Base-by-base conservation (phyloP, 805 yeast species). In the Yueomyces sp. region DNA sequence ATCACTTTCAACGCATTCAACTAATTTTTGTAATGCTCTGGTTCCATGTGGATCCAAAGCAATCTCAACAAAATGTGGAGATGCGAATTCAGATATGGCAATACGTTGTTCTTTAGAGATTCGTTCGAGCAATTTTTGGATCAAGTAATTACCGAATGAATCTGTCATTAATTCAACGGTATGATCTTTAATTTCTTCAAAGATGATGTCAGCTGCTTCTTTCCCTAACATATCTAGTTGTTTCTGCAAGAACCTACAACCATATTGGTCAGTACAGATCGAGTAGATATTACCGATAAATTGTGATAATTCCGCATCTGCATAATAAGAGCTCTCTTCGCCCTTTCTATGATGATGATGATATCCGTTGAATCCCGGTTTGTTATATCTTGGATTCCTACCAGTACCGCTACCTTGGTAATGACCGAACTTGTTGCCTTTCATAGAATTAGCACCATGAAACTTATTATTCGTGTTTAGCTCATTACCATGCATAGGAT, bases 1-100 rank as follows among this genome's bases (percentile, higher is more conserved):
- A 26, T 74, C 76, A 7, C 84, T 74, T 26, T 73, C 63, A 41
- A 86, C 72, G 52, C 86, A 82, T 58, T 92, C 97, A 42, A 92
- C 86, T 50, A 88, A 69, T 60, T 85, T 88, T 61, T 92, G 98
- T 48, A 92, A 67, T 2, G 97, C 96, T 52, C 98, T 74, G 1
- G 97, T 92, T 9, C 98, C 98, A 61, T 92, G 96, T 32, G 95
- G 94, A 55, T 88, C 88, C 47, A 85, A 68, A 0, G 97, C 94
- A 49, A 92, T 82, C 38, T 81, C 68, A 38, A 84, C 79, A 55
- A 88, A 74, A 38, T 78, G 79, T 2, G 83, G 76, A 3, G 87
- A 72, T 4, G 94, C 85, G 49, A 78, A 79, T 48, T 74, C 67
- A 31, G 90, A 81, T 40, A 92, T 62, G 12, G 69, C 62, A 11